These are phyloP conservation scores for Trifolium dubium DNA, from an alignment of 306 rosid species.

Conservation along the genomic window DNA sequence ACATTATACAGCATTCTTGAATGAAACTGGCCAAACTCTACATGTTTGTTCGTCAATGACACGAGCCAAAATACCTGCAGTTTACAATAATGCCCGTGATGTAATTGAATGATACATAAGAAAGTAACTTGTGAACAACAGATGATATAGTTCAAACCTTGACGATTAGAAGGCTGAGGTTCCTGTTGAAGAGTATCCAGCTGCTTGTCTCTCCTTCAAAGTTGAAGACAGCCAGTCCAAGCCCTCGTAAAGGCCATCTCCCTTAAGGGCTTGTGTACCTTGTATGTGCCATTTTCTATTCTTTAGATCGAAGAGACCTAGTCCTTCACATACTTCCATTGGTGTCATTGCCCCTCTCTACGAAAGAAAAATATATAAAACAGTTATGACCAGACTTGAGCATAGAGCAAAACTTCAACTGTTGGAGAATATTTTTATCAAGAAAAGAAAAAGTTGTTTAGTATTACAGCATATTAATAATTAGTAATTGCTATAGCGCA, in stretches of 20 bases:
- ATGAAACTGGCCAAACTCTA: conserved; percentile 34
- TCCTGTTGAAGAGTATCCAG: conserved; percentile 83
- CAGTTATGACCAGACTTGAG: conserved; percentile 21
- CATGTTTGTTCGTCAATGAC: conserved; percentile 6
- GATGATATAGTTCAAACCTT: conserved; percentile 40
- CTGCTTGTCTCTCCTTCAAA: conserved; percentile 83
- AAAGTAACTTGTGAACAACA: conserved; percentile 26
- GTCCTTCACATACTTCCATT: conserved; percentile 94
- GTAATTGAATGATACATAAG: conserved; percentile 6
- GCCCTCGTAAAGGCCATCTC: conserved; percentile 98
- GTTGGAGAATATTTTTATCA: conserved; percentile 20
- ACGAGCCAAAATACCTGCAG: conserved; percentile 41
- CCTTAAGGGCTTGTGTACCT: conserved; percentile 86
- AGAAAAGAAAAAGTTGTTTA: not conserved
- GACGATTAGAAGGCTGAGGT: conserved; percentile 69
- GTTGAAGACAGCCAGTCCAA: conserved; percentile 94
- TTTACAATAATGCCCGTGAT: conserved; percentile 13
- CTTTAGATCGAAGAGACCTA: conserved; percentile 87
- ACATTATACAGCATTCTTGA: conserved; percentile 35
- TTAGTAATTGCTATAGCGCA: not conserved
- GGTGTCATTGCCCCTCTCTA: conserved; percentile 96
- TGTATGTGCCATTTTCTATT: conserved; percentile 98
- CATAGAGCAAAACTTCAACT: conserved; percentile 19
- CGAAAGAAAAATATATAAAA: conserved; percentile 16
- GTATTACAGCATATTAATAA: conserved; percentile 11